phyloP scores from a whole-genome alignment of 129 eudicot species.

The Artemisia tridentata region DNA sequence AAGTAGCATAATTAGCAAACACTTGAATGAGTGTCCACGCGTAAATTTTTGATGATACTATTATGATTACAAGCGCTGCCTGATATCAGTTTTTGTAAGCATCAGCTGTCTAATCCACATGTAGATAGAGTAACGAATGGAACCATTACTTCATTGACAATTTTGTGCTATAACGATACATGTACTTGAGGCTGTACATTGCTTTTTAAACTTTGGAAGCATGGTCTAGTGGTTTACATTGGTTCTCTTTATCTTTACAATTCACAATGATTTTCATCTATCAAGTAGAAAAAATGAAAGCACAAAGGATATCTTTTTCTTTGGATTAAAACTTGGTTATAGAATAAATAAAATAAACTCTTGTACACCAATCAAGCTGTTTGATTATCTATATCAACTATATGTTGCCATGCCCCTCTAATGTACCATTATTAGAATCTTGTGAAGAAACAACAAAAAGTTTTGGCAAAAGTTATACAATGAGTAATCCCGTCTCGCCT shows the following conservation, averaged over 20 bases:
- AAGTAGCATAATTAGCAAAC: conserved; percentile 16
- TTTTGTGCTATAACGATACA: neutral
- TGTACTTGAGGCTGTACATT: neutral
- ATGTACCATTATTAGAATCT: conserved; percentile 27
- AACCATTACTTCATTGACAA: neutral
- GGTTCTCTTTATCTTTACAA: conserved; percentile 5
- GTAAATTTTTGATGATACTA: conserved; percentile 6
- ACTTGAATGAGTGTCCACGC: neutral
- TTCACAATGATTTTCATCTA: neutral
- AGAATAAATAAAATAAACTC: conserved; percentile 12
- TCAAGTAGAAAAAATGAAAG: conserved; percentile 21
- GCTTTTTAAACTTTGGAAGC: neutral
- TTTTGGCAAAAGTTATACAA: conserved; percentile 4
- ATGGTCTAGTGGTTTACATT: neutral
- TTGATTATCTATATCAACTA: conserved; percentile 12
- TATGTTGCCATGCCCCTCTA: conserved; percentile 22
- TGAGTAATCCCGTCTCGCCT: too few relatives aligned
- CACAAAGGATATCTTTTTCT: neutral
- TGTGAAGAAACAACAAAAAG: conserved; percentile 19
- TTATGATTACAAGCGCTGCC: neutral
- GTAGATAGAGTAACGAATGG: conserved; percentile 4
- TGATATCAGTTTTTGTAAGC: conserved; percentile 20
- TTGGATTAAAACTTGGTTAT: neutral
- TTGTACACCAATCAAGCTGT: conserved; percentile 5
- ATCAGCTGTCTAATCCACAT: neutral